Conservation (phyloP, 441 rosid genomes). For the Francoa sonchifolia region DNA sequence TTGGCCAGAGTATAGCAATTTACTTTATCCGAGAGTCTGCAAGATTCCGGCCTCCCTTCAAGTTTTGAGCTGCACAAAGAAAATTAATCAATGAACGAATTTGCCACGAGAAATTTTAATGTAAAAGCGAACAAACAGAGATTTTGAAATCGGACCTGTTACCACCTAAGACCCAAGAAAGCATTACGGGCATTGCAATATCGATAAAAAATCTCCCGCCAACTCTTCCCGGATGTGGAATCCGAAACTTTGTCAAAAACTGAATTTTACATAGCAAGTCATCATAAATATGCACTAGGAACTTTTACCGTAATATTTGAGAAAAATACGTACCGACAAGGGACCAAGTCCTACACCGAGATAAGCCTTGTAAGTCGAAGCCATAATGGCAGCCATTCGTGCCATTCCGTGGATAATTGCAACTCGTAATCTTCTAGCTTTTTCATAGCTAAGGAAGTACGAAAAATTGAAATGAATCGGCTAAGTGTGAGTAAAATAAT, state of each 20-base stretch:
- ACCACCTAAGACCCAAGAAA: slow-evolving; percentile 84
- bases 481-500: too few relatives aligned
- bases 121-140: neutral
- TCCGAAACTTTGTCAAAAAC: slow-evolving; percentile 78
- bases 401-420: slow-evolving; percentile 85
- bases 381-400: slow-evolving; percentile 93
- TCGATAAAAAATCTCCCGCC: slow-evolving; percentile 76
- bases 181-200: slow-evolving; percentile 74
- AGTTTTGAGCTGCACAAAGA: slow-evolving; percentile 51
- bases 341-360: slow-evolving; percentile 96
- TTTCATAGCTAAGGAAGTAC: slow-evolving; percentile 49
- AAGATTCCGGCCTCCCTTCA: slow-evolving; percentile 60
- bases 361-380: slow-evolving; percentile 83
- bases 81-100: neutral
- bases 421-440: slow-evolving; percentile 62
- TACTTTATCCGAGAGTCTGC: slow-evolving; percentile 86
- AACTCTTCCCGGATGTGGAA: slow-evolving; percentile 84
- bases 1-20: slow-evolving; percentile 6
- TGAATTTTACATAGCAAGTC: slow-evolving; percentile 20
- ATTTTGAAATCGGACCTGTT: slow-evolving; percentile 50
- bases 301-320: neutral
- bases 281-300: neutral
- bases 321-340: slow-evolving; percentile 63
- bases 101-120: neutral
- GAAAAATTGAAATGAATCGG: neutral